phyloP scores from a whole-genome alignment of 371 early-diverging fungal species.

The Catenaria anguillulae region DNA sequence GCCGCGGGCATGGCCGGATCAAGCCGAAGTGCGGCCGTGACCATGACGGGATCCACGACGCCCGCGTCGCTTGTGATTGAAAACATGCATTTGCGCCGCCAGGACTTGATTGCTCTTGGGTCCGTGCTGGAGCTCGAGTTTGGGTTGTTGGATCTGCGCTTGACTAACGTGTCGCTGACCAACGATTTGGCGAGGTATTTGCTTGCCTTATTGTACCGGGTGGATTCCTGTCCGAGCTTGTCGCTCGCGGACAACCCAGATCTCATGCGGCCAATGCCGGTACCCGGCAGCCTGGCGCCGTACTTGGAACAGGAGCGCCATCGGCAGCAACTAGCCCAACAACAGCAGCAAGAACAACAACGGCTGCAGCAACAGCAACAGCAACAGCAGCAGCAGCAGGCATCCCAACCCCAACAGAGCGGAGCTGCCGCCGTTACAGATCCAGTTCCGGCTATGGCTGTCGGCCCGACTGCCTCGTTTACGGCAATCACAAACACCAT shows the following conservation, averaged over 20 bases:
- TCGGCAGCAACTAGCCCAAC: neutral
- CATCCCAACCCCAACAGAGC: too few relatives aligned
- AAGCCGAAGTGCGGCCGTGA: too few relatives aligned
- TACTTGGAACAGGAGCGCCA: neutral
- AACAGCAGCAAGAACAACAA: neutral
- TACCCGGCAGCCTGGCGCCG: neutral
- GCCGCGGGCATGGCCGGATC: too few relatives aligned
- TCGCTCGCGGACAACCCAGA: slow-evolving; percentile 2
- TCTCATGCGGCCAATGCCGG: neutral
- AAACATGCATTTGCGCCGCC: neutral
- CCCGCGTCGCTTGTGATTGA: neutral
- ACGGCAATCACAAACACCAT: neutral
- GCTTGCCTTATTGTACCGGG: neutral
- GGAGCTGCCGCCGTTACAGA: too few relatives aligned
- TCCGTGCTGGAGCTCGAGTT: neutral
- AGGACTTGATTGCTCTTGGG: neutral
- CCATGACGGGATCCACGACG: neutral
- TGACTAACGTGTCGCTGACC: neutral
- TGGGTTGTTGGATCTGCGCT: neutral
- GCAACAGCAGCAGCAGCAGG: too few relatives aligned
- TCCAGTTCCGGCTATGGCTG: too few relatives aligned
- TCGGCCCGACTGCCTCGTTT: neutral
- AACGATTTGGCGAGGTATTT: neutral
- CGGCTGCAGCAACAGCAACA: too few relatives aligned
- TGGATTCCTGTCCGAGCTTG: neutral